Evolutionary conservation across 2,329 filamentous ascomycete species (phyloP).

Genomic region (Beauveria caledonica): DNA sequence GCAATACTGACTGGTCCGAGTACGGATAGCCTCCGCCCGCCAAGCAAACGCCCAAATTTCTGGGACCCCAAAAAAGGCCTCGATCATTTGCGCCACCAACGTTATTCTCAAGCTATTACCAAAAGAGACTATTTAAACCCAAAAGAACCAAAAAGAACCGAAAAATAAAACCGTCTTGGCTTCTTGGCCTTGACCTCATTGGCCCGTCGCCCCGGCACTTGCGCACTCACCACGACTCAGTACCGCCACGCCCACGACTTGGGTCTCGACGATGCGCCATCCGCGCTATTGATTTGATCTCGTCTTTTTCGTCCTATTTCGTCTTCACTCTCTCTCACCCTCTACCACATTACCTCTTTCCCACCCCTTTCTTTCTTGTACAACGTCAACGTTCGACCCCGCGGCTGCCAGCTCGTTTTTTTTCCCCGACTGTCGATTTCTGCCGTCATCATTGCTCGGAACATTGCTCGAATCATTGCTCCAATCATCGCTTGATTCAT

Average conservation of each 20-base stretch:
- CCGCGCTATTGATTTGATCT: slow-evolving; percentile 7
- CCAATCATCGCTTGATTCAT: background rate
- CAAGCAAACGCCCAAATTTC: background rate
- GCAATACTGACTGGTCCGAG: background rate
- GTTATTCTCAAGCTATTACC: background rate
- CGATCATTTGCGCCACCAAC: background rate
- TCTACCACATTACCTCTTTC: background rate
- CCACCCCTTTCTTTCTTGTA: too few species aligned
- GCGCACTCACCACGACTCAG: slow-evolving; percentile 6
- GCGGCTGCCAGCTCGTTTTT: background rate
- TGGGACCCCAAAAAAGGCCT: background rate
- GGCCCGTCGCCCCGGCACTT: slow-evolving; percentile 2
- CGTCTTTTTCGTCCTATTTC: background rate
- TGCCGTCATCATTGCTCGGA: too few species aligned
- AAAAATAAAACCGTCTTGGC: background rate
- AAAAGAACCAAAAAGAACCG: background rate
- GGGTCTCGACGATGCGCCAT: slow-evolving; percentile 7
- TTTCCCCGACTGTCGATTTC: background rate
- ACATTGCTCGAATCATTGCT: too few species aligned
- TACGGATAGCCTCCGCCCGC: background rate
- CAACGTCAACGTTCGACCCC: too few species aligned
- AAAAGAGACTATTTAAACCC: background rate
- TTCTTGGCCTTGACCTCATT: slow-evolving; percentile 2
- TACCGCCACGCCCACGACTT: background rate
- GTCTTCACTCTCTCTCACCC: background rate